Base-by-base conservation (phyloP, 2,329 filamentous ascomycete species). In the Botryotinia convoluta region DNA sequence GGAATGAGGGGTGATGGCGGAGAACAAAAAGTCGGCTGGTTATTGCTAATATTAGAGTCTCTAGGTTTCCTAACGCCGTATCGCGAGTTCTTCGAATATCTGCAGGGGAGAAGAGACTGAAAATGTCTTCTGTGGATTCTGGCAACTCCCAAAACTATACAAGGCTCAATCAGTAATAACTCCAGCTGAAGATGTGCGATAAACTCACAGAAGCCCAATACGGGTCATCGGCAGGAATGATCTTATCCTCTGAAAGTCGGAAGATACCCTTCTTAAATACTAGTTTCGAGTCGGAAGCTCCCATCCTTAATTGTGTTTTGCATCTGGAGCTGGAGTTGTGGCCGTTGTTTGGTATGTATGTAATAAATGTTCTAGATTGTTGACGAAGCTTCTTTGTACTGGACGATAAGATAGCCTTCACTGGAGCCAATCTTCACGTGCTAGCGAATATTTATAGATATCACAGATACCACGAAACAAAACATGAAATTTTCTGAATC, bases 191-290 rank as follows among this genome's bases (percentile, higher is more conserved):
- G 48, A 63, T 64, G 62, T 71, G 65, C 64, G 37, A 48, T 35
- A 44, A 73, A 86, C 92, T 81, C 84, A 97, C 94, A 82, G 93
- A 93, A 76, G 92, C 91, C 96, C 96, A 99, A 85, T 97, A 98
- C 29, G 90, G 87, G 84, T 98, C 94, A 83, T 96, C 92, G 73
- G 94, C 90, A 74, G 94, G 88, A 81, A 98, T 98, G 82, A 93
- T 88, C 77, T 91, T 90, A 82, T 97, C 92, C 82, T 97, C 94
- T n/a, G 94, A 96, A 74, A 99, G 90, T 81, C 93, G 91, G 86
- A 98, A 98, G 85, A 98, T 97, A 84, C 95, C 95, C 84, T 97
- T 93, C 85, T 98, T 98, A 88, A 99, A 98, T 81, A 95, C 94
- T 81, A 98, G 91, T 88, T 98, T 98, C 80, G 95, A 98, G 85